phyloP scores from a whole-genome alignment of 768 basidiomycete species.

The Trametes cingulata region DNA sequence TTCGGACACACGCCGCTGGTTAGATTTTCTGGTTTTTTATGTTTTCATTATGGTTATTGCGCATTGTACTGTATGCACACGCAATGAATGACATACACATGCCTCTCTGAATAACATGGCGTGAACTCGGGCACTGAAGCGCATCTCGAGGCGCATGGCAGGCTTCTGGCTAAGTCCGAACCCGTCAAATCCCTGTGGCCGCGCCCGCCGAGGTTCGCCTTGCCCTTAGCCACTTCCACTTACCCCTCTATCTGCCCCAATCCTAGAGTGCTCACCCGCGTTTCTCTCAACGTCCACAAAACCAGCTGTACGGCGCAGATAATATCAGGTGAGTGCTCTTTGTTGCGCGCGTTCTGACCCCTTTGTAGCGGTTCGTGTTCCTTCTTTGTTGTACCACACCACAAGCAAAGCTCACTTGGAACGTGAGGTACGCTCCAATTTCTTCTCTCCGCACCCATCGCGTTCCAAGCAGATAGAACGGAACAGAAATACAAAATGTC shows the following conservation, averaged over 20 bases:
- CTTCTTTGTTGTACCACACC: neutral
- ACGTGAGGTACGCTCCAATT: neutral
- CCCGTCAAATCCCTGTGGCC: no score
- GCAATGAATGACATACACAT: slow-evolving; percentile 5
- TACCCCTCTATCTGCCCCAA: no score
- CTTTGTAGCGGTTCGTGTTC: neutral
- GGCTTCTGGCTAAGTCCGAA: no score
- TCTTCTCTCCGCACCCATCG: neutral
- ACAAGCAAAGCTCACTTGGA: neutral
- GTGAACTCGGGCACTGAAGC: neutral
- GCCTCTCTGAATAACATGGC: neutral
- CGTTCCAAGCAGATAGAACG: neutral
- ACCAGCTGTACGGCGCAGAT: neutral
- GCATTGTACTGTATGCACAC: slow-evolving; percentile 16
- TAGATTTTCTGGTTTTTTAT: slow-evolving; percentile 1
- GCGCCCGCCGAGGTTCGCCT: no score
- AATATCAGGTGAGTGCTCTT: neutral
- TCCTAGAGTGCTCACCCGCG: no score
- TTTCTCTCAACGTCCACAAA: no score
- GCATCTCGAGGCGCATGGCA: no score
- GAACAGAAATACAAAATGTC: slow-evolving; percentile 9
- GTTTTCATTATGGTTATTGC: slow-evolving; percentile 7
- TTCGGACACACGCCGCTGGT: neutral
- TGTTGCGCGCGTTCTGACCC: neutral
- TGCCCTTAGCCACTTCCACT: no score